Percentiles rank a stretch among this genome's conserved stretches.
Conservation (phyloP, 345 rosid species). For the Tarenaya hassleriana region DNA sequence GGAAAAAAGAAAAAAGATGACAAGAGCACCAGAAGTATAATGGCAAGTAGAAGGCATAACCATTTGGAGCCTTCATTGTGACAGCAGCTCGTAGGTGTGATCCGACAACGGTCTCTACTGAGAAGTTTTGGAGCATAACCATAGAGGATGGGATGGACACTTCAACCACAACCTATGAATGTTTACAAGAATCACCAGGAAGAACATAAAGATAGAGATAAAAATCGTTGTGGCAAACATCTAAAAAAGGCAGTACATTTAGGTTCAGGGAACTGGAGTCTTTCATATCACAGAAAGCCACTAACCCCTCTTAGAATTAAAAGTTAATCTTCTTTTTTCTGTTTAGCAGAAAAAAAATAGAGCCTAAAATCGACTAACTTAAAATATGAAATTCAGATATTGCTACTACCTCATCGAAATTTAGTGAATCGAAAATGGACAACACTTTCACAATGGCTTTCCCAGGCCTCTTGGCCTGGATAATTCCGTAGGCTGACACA, state of each 20-base stretch:
- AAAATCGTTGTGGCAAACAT: not conserved
- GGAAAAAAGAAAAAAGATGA: conserved; percentile 23
- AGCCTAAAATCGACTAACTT: not conserved
- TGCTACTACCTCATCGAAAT: conserved; percentile 73
- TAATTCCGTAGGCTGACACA: conserved; percentile 65
- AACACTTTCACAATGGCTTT: conserved; percentile 68
- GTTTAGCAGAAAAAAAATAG: not conserved
- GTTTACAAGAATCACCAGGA: conserved; percentile 15
- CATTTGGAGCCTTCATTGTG: conserved; percentile 69
- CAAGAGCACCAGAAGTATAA: conserved; percentile 20
- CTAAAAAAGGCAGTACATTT: not conserved
- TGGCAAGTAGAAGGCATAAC: conserved; percentile 33
- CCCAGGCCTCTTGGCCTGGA: conserved; percentile 90
- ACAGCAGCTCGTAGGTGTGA: conserved; percentile 77
- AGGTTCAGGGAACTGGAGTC: not conserved
- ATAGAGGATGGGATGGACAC: conserved; percentile 69
- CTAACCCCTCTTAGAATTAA: not conserved
- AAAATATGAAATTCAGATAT: conserved; percentile 5
- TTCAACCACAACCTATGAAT: conserved; percentile 60
- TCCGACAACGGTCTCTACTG: conserved; percentile 80
- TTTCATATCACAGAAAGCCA: not conserved
- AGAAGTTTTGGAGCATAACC: conserved; percentile 73
- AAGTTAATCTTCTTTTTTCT: not conserved
- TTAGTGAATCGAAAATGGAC: conserved; percentile 66
- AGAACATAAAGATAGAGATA: conserved; percentile 8